These are phyloP conservation scores for Penicillium sp. DNA, from an alignment of 2,329 filamentous ascomycete species.

Conservation along the genomic window DNA sequence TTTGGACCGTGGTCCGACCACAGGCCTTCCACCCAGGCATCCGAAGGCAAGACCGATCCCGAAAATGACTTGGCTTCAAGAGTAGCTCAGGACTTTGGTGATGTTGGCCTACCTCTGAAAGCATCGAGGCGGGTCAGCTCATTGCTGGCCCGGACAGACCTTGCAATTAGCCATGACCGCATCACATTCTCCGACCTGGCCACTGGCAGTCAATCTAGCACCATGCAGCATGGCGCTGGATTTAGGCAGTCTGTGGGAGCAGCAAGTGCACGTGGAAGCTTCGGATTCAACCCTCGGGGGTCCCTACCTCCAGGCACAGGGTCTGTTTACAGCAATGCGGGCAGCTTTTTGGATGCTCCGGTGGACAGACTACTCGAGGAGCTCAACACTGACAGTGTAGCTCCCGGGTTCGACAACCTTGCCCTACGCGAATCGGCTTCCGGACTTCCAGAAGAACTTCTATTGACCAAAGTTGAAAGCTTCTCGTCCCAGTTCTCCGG, in stretches of 20 bases:
- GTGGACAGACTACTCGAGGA: constrained; percentile 68
- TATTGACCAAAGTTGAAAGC: constrained; percentile 66
- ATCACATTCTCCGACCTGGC: constrained; percentile 72
- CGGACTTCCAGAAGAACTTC: constrained; percentile 67
- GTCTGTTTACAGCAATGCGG: constrained; percentile 48
- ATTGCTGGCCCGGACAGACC: constrained; percentile 77
- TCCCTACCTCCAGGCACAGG: constrained; percentile 53
- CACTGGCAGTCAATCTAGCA: constrained; percentile 41
- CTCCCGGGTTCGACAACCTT: constrained; percentile 68
- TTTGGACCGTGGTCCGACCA: constrained; percentile 56
- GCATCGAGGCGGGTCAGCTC: constrained; percentile 83
- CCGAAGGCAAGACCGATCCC: constrained; percentile 33
- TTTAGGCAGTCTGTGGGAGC: constrained; percentile 70
- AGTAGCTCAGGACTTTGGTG: constrained; percentile 63
- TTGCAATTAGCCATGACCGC: constrained; percentile 79
- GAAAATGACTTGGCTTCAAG: constrained; percentile 63
- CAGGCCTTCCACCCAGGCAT: constrained; percentile 3
- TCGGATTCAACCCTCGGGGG: constrained; percentile 51
- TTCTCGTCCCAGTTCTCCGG: constrained; percentile 54
- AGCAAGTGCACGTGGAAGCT: constrained; percentile 61
- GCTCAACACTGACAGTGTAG: constrained; percentile 57
- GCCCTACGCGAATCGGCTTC: constrained; percentile 70
- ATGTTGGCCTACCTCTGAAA: constrained; percentile 53
- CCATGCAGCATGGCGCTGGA: constrained; percentile 41
- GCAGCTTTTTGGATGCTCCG: constrained; percentile 64